Percentiles rank a stretch among this genome's conserved stretches.
Conservation (phyloP, 176 grass and related monocot genomes). For the Avena insularis region DNA sequence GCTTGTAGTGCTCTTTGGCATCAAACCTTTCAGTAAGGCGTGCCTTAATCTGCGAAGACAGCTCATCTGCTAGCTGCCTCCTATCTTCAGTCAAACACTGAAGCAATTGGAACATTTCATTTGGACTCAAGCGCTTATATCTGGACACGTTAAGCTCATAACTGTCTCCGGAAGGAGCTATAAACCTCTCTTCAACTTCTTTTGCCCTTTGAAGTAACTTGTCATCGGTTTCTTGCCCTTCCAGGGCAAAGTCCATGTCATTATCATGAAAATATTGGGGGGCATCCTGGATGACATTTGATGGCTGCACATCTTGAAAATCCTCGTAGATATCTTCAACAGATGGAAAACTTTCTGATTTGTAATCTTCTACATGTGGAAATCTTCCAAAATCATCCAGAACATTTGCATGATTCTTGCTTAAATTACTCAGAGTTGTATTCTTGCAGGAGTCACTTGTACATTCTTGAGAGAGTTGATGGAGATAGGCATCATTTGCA, state of each 20-base stretch:
- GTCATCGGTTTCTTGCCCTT: conserved; percentile 59
- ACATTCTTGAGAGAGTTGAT: conserved; percentile 35
- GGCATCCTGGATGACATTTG: conserved; percentile 26
- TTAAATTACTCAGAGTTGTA: conserved; percentile 18
- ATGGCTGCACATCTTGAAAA: conserved; percentile 48
- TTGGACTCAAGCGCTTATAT: conserved; percentile 40
- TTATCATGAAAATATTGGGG: conserved; percentile 14
- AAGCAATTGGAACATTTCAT: conserved; percentile 61
- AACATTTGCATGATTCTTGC: conserved; percentile 28
- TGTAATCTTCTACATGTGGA: conserved; percentile 42
- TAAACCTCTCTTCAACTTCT: conserved; percentile 66
- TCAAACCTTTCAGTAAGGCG: conserved; percentile 72
- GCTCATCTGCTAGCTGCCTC: conserved; percentile 60
- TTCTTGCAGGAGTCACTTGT: conserved; percentile 29
- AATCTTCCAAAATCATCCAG: conserved; percentile 45
- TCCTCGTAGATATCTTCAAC: conserved; percentile 88
- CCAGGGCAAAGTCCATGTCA: conserved; percentile 33
- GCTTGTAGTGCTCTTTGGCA: conserved; percentile 69
- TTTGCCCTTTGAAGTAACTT: conserved; percentile 61
- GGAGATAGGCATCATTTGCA: conserved; percentile 25
- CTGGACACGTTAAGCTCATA: conserved; percentile 54
- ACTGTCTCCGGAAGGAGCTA: conserved; percentile 46
- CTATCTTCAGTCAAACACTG: conserved; percentile 73
- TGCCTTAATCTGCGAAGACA: conserved; percentile 84
- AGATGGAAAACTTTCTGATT: conserved; percentile 59